Evolutionary conservation across 75 land plant genomes (phyloP).

Genomic region (Sequoia sempervirens): DNA sequence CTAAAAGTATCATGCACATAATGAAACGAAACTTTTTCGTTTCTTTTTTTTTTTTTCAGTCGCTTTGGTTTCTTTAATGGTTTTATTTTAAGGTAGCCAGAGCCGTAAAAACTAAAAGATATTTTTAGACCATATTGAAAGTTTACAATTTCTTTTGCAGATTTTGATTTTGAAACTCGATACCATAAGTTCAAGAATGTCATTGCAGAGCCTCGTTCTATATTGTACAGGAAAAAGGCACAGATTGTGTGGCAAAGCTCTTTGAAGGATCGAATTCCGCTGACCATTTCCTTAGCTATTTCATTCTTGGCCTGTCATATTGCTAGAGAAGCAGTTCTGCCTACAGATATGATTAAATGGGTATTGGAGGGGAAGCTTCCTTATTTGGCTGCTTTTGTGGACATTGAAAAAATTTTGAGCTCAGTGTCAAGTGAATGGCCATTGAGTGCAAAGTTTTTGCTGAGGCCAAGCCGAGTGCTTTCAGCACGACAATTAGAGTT

Average conservation of each 20-base stretch:
- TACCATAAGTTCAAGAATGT: neutral
- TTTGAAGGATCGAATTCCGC: slow-evolving; percentile 57
- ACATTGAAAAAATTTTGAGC: slow-evolving; percentile 43
- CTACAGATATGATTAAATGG: slow-evolving; percentile 84
- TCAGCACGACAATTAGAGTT: slow-evolving; percentile 57
- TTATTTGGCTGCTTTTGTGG: slow-evolving; percentile 63
- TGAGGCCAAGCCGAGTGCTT: slow-evolving; percentile 48
- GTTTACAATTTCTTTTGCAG: neutral
- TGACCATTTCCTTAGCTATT: slow-evolving; percentile 56
- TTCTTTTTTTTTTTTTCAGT: neutral
- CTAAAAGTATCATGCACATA: neutral
- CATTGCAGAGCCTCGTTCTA: slow-evolving; percentile 28
- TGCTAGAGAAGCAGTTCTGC: slow-evolving; percentile 65
- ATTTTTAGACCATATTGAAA: neutral
- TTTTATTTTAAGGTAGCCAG: neutral
- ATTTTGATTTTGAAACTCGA: neutral
- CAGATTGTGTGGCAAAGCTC: slow-evolving; percentile 41
- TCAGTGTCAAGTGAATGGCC: slow-evolving; percentile 30
- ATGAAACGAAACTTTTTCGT: neutral
- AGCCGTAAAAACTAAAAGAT: neutral
- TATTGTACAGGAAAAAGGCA: slow-evolving; percentile 25
- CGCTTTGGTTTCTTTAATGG: neutral
- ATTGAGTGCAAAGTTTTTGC: slow-evolving; percentile 44
- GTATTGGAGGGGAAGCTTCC: slow-evolving; percentile 70
- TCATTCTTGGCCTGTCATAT: slow-evolving; percentile 75